phyloP scores from a whole-genome alignment of 2,329 filamentous ascomycete species.

The Fusarium torreyae region DNA sequence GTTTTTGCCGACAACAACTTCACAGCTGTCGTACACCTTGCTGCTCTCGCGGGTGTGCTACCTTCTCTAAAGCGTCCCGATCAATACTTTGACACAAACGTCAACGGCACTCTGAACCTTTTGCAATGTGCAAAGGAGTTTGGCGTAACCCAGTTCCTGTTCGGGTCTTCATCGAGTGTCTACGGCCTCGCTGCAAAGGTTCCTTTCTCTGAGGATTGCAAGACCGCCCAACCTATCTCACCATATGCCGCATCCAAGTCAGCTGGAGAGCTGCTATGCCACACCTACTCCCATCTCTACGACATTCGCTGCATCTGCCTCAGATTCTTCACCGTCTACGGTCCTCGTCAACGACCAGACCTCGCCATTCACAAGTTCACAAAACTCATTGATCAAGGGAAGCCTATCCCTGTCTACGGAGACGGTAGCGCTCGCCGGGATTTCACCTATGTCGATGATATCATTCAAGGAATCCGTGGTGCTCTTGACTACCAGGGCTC shows the following conservation, averaged over 20 bases:
- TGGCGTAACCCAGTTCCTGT: slow-evolving; percentile 16
- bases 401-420: slow-evolving; percentile 16
- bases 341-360: slow-evolving; percentile 16
- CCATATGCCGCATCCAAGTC: slow-evolving; percentile 22
- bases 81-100: slow-evolving; percentile 21
- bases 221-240: slow-evolving; percentile 6
- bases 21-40: slow-evolving; percentile 8
- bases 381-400: slow-evolving; percentile 19
- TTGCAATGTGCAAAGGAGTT: slow-evolving; percentile 19
- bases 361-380: slow-evolving; percentile 28
- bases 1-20: slow-evolving; percentile 16
- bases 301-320: slow-evolving; percentile 24
- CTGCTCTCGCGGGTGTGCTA: slow-evolving; percentile 20
- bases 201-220: slow-evolving; percentile 18
- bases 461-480: slow-evolving; percentile 8
- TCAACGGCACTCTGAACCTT: slow-evolving; percentile 21
- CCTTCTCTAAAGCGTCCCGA: slow-evolving; percentile 7
- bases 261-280: slow-evolving; percentile 8
- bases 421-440: slow-evolving; percentile 8
- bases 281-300: slow-evolving; percentile 20
- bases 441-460: slow-evolving; percentile 22
- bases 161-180: slow-evolving; percentile 22
- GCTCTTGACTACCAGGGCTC: slow-evolving; percentile 6
- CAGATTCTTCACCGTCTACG: slow-evolving; percentile 25
- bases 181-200: slow-evolving; percentile 16